Evolutionary conservation across 2,329 filamentous ascomycete species (phyloP).

Genomic region (Colletotrichum graminicola): DNA sequence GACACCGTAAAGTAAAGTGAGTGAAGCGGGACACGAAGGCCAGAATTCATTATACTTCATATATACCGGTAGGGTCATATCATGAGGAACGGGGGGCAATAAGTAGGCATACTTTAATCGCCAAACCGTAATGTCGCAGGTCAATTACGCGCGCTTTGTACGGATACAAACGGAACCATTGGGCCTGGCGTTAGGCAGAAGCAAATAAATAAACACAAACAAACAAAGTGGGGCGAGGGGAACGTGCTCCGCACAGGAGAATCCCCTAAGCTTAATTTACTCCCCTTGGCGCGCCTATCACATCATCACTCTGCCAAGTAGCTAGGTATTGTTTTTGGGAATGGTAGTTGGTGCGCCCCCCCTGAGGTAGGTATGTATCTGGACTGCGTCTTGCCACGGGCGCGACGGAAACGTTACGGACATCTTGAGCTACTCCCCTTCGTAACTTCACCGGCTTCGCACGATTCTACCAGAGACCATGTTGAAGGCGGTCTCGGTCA

Average conservation of each 20-base stretch:
- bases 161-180: background rate
- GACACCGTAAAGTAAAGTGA: constrained; percentile 6
- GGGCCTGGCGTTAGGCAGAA: background rate
- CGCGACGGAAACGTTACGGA: constrained; percentile 5
- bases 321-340: background rate
- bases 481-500: background rate
- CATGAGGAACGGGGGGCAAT: background rate
- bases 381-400: background rate
- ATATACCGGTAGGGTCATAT: background rate
- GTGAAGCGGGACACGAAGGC: background rate
- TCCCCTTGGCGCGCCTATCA: constrained; percentile 21
- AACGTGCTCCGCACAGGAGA: background rate
- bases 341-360: background rate
- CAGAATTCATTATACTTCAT: background rate
- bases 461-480: background rate
- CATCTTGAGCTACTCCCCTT: constrained; percentile 10
- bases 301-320: constrained; percentile 23
- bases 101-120: background rate
- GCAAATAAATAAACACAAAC: background rate
- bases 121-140: constrained; percentile 1
- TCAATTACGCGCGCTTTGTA: background rate
- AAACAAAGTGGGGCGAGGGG: background rate
- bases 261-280: constrained; percentile 30
- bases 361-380: background rate
- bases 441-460: constrained; percentile 9